Conservation (phyloP, 768 basidiomycete species). For the Mycena kentingensis region DNA sequence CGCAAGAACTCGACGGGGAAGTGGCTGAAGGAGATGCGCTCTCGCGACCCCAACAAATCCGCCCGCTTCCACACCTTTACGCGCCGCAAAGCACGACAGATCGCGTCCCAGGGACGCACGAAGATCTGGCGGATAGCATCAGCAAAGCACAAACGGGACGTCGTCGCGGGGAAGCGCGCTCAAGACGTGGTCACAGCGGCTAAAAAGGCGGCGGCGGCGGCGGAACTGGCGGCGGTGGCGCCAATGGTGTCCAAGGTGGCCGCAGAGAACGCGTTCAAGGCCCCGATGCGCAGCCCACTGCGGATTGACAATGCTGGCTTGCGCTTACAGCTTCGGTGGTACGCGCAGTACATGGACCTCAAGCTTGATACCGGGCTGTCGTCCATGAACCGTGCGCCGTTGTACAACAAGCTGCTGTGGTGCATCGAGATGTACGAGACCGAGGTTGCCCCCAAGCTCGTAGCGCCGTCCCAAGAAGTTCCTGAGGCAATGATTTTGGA, state of each 20-base stretch:
- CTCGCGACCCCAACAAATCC: not conserved
- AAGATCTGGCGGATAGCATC: not conserved
- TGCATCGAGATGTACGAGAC: not conserved
- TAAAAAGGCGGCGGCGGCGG: not conserved
- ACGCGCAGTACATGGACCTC: not conserved
- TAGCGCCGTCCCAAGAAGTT: not conserved
- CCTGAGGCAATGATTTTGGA: not conserved
- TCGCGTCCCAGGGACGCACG: not conserved
- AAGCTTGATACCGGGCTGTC: not conserved
- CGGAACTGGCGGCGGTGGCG: not conserved
- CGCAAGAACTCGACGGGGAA: not conserved
- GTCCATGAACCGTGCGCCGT: not conserved
- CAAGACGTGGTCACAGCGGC: not conserved
- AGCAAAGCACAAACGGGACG: not conserved
- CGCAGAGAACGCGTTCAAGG: not conserved
- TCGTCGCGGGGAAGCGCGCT: not conserved
- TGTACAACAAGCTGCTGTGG: not conserved
- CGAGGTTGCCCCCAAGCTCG: not conserved
- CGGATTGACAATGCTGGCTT: not conserved
- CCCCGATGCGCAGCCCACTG: not conserved
- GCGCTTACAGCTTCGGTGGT: not conserved
- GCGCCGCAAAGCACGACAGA: not conserved
- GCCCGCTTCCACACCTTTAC: not conserved
- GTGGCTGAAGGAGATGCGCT: not conserved
- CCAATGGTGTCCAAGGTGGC: not conserved